Evolutionary conservation across 441 rosid genomes (phyloP), one percentile per base, ranked within the genome.

Genomic region (Croton setiger): DNA sequence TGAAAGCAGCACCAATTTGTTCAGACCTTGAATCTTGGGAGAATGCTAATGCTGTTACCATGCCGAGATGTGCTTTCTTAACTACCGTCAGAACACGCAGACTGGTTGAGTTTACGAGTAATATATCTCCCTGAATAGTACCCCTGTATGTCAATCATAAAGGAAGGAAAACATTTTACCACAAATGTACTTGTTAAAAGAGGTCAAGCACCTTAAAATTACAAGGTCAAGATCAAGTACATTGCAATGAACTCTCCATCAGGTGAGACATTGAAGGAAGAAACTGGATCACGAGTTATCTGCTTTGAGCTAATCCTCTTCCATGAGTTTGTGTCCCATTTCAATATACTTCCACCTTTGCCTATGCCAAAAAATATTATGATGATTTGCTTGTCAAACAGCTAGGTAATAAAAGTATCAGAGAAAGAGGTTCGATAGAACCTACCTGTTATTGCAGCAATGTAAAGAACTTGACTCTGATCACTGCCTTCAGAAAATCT

Each of bases 1-100:
- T 21, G 5, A 14, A 37, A 44, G 45, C 14, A 7, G 13, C 39
- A 48, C 58, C 49, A 71, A 21, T 15, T 17, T 27, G 54, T 68
- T 66, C 73, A 55, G 72, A 94, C 98, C 98, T 92, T 82, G 98
- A 92, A 85, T 92, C 96, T 33, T 76, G 87, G 51, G 98, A 88
- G 82, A 95, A 90, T 51, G 83, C 75, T 69, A 92, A 67, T 45
- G 93, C 89, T 5, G 99, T 92, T 66, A 90, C 98, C 62, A 92
- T 78, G 75, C 90, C 97, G 27, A 92, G 83, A 80, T 92, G 99
- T 60, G 98, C 98, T 76, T 85, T 86, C 76, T 67, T 84, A 27
- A 87, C 80, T 33, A 74, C 74, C 44, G 72, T 81, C 27, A 71
- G 85, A 69, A 79, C 72, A 64, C 74, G 71, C 94, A 86, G 63